Evolutionary conservation across 2,329 filamentous ascomycete genomes (phyloP), one percentile per base, ranked within the genome.

Genomic region (Venturia carpophila): DNA sequence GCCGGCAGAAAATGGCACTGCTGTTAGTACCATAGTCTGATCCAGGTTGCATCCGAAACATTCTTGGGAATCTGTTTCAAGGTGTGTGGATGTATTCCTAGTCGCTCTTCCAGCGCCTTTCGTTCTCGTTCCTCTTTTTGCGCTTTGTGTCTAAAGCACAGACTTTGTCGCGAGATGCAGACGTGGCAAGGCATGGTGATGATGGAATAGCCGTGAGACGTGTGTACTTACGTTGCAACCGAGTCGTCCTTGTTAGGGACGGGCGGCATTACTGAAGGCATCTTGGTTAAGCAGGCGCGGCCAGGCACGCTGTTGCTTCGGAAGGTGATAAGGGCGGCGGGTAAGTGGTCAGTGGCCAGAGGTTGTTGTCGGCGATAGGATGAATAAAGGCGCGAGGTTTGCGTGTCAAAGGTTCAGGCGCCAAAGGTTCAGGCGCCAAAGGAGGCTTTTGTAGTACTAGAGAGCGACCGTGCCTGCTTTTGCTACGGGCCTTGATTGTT

Each of bases 171-270:
- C 7, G 3, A 6, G 5, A 9, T 49, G n/a, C 21, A 49, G 21
- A 9, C 45, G n/a, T 24, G 13, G 37, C 41, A 27, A 42, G 60
- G 27, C 41, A 47, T n/a, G 19, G 30, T 30, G 42, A 21, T 58
- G 21, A 30, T 58, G 37, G 30, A 27, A 13, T 4, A 60, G 13
- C 19, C 21, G 27, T 43, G 60, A 27, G n/a, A 42, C 17, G 37
- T 27, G 39, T 37, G 39, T 62, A 58, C 52, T 58, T 58, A 58
- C 52, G 52, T 58, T 34, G 52, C 52, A 37, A n/a, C 52, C 15
- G 52, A 58, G 30, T 84, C 82, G 73, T 84, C 83, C 75, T 82
- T 83, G 69, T 80, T 79, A 66, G 81, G 81, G 64, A 81, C 75
- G 65, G 75, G 75, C 10, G 75, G 75, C 75, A 77, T 77, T n/a